Base-by-base conservation (phyloP, 225 moss, liverwort and hornwort genomes). In the Bryoerythrophyllum caledonicum region DNA sequence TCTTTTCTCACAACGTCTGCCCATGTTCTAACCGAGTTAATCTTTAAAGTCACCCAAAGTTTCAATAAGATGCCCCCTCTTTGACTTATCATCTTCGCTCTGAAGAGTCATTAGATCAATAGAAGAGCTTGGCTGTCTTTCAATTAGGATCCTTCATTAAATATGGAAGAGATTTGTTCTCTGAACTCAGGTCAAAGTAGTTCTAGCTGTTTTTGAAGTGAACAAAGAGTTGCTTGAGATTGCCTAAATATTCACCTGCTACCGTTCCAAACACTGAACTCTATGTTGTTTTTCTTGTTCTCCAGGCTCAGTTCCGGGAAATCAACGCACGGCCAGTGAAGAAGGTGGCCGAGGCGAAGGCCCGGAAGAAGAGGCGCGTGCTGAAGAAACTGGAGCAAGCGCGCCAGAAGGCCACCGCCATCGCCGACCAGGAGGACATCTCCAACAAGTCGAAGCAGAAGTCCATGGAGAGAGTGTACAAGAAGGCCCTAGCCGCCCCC, bases 291-390 rank as follows among this genome's bases (percentile, higher is more conserved):
- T 46, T 55, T 32, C 30, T 28, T 21, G 46, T 25, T 32, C 19
- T 34, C 3, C 81, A 89, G 82, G 84, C 82, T 28, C 94, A 93
- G 60, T 97, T 97, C 62, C 81, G 87, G 63, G 92, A 83, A 12
- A 94, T 97, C 70, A 93, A 97, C 75, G 94, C 97, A 25, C 94
- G 97, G 15, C 97, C 97, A 63, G 91, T 92, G 79, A 94, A 94
- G 85, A 97, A 97, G 85, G 97, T 97, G 1, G 97, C 97, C 1
- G 97, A 97, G 68, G 97, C 94, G 15, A 97, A 97, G 71, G 97
- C 97, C 13, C 84, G 97, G 13, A 97, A 97, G 80, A 97, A 97
- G 85, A 86, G 87, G 73, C 91, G 93, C 55, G 88, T 85, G 7
- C 68, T 82, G 49, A 97, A 97, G 81, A 97, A 97, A 77, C 57